phyloP scores from a whole-genome alignment of 2,329 filamentous ascomycete species.

The Chrysoporthe cubensis region DNA sequence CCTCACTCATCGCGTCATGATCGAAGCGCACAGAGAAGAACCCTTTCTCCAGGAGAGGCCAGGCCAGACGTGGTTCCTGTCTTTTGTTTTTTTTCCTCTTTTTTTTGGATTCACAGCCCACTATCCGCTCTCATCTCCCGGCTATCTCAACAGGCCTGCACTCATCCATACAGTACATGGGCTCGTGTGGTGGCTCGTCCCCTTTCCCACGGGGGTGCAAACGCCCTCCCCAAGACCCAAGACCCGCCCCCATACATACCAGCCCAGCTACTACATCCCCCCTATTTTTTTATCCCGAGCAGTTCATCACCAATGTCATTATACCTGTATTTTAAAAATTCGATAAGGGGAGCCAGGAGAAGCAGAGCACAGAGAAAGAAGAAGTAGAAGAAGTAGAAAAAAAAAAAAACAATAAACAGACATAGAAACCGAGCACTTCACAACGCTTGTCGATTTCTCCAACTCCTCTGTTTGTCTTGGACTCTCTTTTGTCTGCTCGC shows the following conservation, averaged over 20 bases:
- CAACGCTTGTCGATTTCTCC: constrained; percentile 26
- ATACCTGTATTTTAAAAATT: background rate
- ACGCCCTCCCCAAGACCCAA: too few relatives aligned
- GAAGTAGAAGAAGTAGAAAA: background rate
- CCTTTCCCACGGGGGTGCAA: background rate
- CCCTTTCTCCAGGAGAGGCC: background rate
- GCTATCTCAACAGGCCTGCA: too few relatives aligned
- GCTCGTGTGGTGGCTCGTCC: background rate
- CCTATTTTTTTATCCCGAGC: too few relatives aligned
- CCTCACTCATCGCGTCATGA: background rate
- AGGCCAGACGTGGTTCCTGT: background rate
- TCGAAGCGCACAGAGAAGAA: background rate
- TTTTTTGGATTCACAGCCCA: background rate
- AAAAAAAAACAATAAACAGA: background rate
- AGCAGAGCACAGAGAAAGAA: too few relatives aligned
- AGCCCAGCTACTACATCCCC: too few relatives aligned
- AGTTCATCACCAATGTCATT: background rate
- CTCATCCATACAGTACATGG: background rate
- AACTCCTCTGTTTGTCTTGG: constrained; percentile 8
- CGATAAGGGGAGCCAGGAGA: background rate
- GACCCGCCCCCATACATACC: too few relatives aligned
- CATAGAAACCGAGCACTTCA: background rate
- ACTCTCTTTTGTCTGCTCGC: constrained; percentile 33
- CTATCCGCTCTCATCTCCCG: too few relatives aligned
- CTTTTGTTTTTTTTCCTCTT: background rate